Evolutionary conservation across 257 asterid genomes (phyloP), one percentile per base, ranked within the genome.

Genomic region (Solanum virginianum): DNA sequence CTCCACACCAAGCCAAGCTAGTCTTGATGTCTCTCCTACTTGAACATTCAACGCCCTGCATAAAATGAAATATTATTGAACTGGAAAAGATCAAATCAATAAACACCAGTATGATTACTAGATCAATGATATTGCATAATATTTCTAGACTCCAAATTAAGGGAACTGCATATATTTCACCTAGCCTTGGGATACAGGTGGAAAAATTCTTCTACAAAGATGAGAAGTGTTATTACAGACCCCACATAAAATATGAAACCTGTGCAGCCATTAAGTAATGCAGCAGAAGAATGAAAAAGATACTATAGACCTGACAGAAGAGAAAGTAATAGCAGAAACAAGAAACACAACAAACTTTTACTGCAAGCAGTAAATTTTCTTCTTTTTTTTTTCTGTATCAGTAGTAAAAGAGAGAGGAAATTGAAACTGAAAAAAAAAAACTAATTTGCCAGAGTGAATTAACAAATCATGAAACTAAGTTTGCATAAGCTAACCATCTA

Each of bases 1-100:
- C 90, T 97, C 99, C 36, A 94, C 92, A 13, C 99, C 99, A 3
- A 97, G 94, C 99, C 99, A 97, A 51, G 97, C 94, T 86, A 92
- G 84, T 89, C 98, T 90, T 45, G 99, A 93, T 53, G 93, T 90
- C 90, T 97, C 99, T 87, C 99, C 99, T 81, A 97, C 60, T 80
- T 95, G 98, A 74, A 92, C 94, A 81, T 97, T 97, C 86, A 95
- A 84, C 7, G 87, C 91, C 93, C 99, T 97, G 89, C 90, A 83
- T 16, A 22, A 49, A 86, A 89, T 87, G 80, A 66, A 74, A 80
- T 55, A 26, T 51, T 79, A 26, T 55, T 9, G 41, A 49, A 53
- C 26, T 77, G 63, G 63, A 24, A 26, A 77, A 49, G 62, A 75
- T 8, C 62, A 49, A 77, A 77, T 15, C 82, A 14, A 24, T 77